These are phyloP conservation scores for Jatropha curcas DNA, from an alignment of 345 rosid genomes.

Conservation along the genomic window DNA sequence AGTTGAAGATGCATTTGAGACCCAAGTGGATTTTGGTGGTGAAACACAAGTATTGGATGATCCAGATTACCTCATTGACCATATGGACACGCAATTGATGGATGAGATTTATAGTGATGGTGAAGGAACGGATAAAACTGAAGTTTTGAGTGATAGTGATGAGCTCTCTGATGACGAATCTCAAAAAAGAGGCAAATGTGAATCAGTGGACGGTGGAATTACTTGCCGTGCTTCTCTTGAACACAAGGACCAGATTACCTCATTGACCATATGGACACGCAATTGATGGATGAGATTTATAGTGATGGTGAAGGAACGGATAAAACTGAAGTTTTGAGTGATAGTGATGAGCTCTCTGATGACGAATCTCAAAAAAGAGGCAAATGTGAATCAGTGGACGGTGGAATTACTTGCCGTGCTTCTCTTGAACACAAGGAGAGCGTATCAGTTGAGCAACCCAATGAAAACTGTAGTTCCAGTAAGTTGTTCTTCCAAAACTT, in stretches of 20 bases:
- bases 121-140: constrained; percentile 52
- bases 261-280: constrained; percentile 20
- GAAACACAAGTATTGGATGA: constrained; percentile 32
- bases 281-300: constrained; percentile 30
- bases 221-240: constrained; percentile 14
- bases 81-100: constrained; percentile 25
- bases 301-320: constrained; percentile 50
- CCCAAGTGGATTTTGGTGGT: constrained; percentile 34
- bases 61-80: constrained; percentile 9
- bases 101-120: constrained; percentile 41
- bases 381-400: constrained; percentile 21
- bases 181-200: constrained; percentile 19
- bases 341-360: constrained; percentile 36
- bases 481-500: constrained; percentile 16
- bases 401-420: constrained; percentile 22
- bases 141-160: constrained; percentile 38
- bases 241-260: constrained; percentile 22
- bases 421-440: constrained; percentile 20
- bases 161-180: constrained; percentile 42
- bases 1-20: constrained; percentile 36
- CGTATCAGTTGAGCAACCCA: constrained; percentile 17
- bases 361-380: constrained; percentile 31
- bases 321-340: constrained; percentile 49
- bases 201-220: constrained; percentile 27
- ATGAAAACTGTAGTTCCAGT: constrained; percentile 41